Conservation (phyloP, 495 filamentous ascomycete genomes). For the Talaromyces borbonicus region DNA sequence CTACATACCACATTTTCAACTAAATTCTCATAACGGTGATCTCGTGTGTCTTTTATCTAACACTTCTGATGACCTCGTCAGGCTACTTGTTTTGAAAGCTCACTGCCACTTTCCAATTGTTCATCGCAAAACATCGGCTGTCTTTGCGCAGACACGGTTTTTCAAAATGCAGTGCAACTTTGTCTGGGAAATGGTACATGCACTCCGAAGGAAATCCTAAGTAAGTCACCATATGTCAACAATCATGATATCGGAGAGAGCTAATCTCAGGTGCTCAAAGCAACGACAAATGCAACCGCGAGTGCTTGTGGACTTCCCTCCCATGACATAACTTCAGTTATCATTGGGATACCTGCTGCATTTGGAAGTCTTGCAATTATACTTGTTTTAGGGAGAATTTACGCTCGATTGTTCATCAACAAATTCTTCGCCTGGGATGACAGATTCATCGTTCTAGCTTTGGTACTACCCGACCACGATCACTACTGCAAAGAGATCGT, state of each 20-base stretch:
- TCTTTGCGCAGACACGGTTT: constrained; percentile 3
- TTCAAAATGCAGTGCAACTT: constrained; percentile 3
- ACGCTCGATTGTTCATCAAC: constrained; percentile 11
- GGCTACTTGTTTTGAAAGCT: constrained; percentile 6
- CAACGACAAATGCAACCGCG: constrained; percentile 15
- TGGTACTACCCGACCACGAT: constrained; percentile 1
- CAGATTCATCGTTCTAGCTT: constrained; percentile 12
- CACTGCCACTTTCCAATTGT: not conserved
- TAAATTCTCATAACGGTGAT: not conserved
- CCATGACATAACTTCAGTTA: constrained; percentile 1
- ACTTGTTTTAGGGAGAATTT: constrained; percentile 12
- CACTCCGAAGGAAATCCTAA: constrained; percentile 6
- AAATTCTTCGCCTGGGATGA: constrained; percentile 16
- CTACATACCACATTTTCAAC: not conserved
- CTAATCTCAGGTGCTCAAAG: constrained; percentile 3
- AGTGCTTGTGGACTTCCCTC: constrained; percentile 13
- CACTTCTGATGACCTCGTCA: not conserved
- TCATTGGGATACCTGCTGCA: constrained; percentile 9
- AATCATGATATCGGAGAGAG: not conserved
- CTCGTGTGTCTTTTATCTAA: not conserved
- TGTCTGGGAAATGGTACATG: constrained; percentile 5
- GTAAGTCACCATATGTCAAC: too few species aligned
- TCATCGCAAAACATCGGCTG: constrained; percentile 1
- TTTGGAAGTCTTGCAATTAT: constrained; percentile 16
- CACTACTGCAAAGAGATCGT: not conserved